These are phyloP conservation scores for Phlyctochytrium bullatum DNA, from an alignment of 192 early-diverging fungal species.

Conservation along the genomic window DNA sequence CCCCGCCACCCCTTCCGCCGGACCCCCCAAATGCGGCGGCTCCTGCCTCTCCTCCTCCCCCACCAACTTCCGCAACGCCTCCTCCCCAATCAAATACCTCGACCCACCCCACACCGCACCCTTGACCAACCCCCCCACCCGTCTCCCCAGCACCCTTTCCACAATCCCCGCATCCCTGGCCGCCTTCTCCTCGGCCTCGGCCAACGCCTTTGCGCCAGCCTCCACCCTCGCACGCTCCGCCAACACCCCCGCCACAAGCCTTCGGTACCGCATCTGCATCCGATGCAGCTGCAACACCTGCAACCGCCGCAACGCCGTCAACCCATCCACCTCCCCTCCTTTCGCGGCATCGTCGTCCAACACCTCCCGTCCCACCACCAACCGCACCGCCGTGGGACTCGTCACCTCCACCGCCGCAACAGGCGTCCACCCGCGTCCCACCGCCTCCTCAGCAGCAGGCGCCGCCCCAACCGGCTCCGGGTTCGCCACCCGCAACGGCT, in stretches of 20 bases:
- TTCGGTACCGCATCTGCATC: not conserved
- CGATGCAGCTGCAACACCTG: not conserved
- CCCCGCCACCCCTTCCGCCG: not conserved
- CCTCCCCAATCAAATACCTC: constrained; percentile 30
- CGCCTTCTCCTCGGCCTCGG: too few relatives aligned
- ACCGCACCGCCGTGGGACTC: not conserved
- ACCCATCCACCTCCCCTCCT: not conserved
- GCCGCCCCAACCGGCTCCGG: not conserved
- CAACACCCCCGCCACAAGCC: too few relatives aligned
- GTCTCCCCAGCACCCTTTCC: not conserved
- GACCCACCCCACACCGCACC: not conserved
- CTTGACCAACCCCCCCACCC: not conserved
- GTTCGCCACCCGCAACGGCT: not conserved
- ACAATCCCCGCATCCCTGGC: not conserved
- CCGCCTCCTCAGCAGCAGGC: not conserved
- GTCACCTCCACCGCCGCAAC: too few relatives aligned
- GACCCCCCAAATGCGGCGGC: not conserved
- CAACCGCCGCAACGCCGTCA: not conserved
- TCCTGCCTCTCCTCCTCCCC: constrained; percentile 12
- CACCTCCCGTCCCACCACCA: too few relatives aligned
- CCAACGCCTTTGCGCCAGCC: too few relatives aligned
- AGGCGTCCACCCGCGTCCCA: not conserved
- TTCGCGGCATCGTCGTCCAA: too few relatives aligned
- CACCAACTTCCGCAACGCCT: constrained; percentile 25
- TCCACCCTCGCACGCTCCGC: too few relatives aligned